phyloP scores from a whole-genome alignment of 176 grass and related monocot species.

The Poa annua region DNA sequence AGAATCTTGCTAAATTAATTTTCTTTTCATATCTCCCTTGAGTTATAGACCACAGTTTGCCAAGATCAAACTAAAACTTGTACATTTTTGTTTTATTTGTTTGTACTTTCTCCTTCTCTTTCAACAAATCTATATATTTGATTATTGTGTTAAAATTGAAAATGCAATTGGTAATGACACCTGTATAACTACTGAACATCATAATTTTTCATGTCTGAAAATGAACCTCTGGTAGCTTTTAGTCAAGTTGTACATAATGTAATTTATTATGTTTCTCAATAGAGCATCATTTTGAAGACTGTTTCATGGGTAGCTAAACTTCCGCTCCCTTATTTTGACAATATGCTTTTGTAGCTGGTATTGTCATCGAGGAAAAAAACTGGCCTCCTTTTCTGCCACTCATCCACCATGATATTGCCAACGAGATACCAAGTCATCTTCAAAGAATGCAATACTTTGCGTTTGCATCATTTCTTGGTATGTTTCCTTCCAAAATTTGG shows the following conservation, averaged over 20 bases:
- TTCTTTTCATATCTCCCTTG: neutral
- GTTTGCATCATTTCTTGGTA: constrained; percentile 95
- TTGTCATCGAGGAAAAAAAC: constrained; percentile 95
- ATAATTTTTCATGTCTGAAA: neutral
- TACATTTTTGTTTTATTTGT: neutral
- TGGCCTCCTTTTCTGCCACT: constrained; percentile 97
- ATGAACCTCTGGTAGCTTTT: neutral
- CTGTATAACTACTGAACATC: neutral
- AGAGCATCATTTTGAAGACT: neutral
- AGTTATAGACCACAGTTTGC: neutral
- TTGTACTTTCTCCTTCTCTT: neutral
- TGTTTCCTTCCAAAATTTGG: constrained; percentile 3
- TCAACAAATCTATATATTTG: neutral
- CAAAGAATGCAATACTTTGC: constrained; percentile 93
- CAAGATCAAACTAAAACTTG: neutral
- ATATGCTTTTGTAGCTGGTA: constrained; percentile 72
- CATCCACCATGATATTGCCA: constrained; percentile 95
- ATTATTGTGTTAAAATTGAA: neutral
- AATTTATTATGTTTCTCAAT: constrained; percentile 1
- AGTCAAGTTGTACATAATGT: neutral
- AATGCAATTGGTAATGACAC: neutral
- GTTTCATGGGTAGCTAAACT: neutral
- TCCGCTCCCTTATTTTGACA: constrained; percentile 1
- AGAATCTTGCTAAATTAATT: neutral
- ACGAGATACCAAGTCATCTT: constrained; percentile 92